These are phyloP conservation scores for Torulaspora microellipsoides DNA, from an alignment of 805 yeast species.

Conservation along the genomic window DNA sequence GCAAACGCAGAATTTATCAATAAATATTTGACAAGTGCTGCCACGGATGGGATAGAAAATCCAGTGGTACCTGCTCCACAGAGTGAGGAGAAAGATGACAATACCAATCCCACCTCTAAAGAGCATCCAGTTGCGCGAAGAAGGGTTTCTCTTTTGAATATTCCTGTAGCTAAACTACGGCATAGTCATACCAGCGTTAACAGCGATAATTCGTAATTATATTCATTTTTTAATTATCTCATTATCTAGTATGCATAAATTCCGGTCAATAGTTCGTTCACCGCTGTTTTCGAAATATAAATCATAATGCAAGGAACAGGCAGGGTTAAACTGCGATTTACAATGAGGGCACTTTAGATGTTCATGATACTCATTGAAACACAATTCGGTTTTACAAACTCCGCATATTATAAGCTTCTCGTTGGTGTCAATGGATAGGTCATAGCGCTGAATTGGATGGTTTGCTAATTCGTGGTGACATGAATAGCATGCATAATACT, in stretches of 20 bases:
- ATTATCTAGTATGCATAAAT: no score
- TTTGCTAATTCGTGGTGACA: slow-evolving; percentile 25
- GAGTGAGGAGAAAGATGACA: background rate
- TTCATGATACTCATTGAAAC: slow-evolving; percentile 23
- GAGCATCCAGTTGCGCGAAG: slow-evolving; percentile 10
- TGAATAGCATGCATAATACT: slow-evolving; percentile 29
- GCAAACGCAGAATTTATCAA: slow-evolving; percentile 10
- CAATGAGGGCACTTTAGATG: slow-evolving; percentile 24
- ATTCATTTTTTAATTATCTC: background rate
- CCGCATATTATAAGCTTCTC: slow-evolving; percentile 30
- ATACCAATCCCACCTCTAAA: slow-evolving; percentile 7
- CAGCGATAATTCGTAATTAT: background rate
- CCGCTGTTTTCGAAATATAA: slow-evolving; percentile 22
- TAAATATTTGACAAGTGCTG: slow-evolving; percentile 5
- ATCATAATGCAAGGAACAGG: slow-evolving; percentile 32
- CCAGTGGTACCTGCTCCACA: background rate
- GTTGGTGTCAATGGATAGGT: slow-evolving; percentile 6
- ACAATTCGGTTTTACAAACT: slow-evolving; percentile 25
- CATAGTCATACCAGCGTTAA: slow-evolving; percentile 5
- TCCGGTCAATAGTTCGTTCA: background rate
- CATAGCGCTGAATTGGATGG: slow-evolving; percentile 19
- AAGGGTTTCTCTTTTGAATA: slow-evolving; percentile 25
- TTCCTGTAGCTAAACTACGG: slow-evolving; percentile 30
- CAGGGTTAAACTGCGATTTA: slow-evolving; percentile 28
- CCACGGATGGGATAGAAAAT: slow-evolving; percentile 4